Evolutionary conservation across 2,329 filamentous ascomycete genomes (phyloP), one percentile per base, ranked within the genome.

Genomic region (Penicillium sp.): DNA sequence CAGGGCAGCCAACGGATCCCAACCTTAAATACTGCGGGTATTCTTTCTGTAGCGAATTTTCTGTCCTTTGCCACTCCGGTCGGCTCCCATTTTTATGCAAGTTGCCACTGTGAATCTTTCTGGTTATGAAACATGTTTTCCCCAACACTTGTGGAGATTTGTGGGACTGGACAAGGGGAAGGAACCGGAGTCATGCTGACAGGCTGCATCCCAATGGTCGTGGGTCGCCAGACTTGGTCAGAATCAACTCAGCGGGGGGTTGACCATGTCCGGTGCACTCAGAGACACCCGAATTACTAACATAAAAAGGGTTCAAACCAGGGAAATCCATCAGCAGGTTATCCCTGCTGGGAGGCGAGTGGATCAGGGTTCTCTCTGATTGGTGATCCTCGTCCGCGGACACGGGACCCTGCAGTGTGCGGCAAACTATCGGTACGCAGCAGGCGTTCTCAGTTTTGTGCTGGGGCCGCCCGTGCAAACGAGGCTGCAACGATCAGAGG

Each of bases 401-500:
- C 51, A 54, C 55, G 55, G 55, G 55, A 45, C 51, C 55, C 52
- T 57, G 41, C 55, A 57, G 55, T 41, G 51, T 29, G 31, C 19
- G 41, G 52, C 48, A 45, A 41, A 47, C 13, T 51, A 11, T 27
- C 13, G 10, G n/a, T 16, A 41, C 27, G 7, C 22, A 27, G 9
- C 22, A 47, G 26, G 14, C n/a, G 45, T 27, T 16, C 26, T 47
- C 27, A 47, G 11, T 29, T 47, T 16, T 35, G 52, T 45, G 27
- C 54, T 24, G 53, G 53, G 22, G 61, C 60, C 11, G 66, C 68
- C 50, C 73, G 81, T n/a, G 85, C 85, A 74, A 87, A 88, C 1
- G 86, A 87, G 19, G 84, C 84, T 5, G 86, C 86, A 10, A 88
- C 86, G 60, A 89, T 86, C 60, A 89, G 73, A 8, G 86, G 86